A percentile compares a stretch with the other conserved stretches of the same genome.
Evolutionary conservation across 2,329 filamentous ascomycete genomes (phyloP).

Genomic region (Trichophaea hybrida): DNA sequence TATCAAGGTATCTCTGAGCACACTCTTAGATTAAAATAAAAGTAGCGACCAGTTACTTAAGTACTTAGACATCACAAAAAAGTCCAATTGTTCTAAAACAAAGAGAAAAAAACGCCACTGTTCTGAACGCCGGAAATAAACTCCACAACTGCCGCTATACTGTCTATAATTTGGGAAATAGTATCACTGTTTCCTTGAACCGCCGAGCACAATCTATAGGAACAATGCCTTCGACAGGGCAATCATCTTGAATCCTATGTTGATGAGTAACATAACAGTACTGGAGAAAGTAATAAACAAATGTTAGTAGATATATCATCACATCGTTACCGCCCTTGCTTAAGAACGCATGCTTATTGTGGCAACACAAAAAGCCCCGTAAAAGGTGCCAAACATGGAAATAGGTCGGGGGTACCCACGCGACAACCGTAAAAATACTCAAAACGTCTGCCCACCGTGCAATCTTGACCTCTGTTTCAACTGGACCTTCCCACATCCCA

Average conservation of each 20-base stretch:
- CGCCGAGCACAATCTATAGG: too few species aligned
- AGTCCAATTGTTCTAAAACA: too few species aligned
- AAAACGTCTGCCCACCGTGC: constrained; percentile 42
- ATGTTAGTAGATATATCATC: background rate
- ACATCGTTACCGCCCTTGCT: background rate
- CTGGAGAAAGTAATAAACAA: background rate
- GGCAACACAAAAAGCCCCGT: background rate
- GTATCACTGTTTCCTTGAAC: background rate
- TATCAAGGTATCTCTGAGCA: too few species aligned
- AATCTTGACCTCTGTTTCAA: constrained; percentile 46
- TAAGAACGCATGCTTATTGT: background rate
- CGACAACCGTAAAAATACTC: constrained; percentile 41
- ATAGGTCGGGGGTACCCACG: constrained; percentile 15
- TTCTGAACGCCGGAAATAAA: background rate
- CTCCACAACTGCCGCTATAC: background rate
- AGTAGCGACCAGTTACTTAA: too few species aligned
- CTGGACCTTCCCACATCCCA: constrained; percentile 31
- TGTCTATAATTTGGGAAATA: background rate
- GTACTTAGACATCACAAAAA: too few species aligned
- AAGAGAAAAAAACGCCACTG: background rate
- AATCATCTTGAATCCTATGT: background rate
- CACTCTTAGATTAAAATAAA: too few species aligned
- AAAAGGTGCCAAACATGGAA: background rate
- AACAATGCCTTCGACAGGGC: background rate
- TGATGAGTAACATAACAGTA: background rate